phyloP scores from a whole-genome alignment of 2,329 filamentous ascomycete species.

The Lecanosticta acicola region DNA sequence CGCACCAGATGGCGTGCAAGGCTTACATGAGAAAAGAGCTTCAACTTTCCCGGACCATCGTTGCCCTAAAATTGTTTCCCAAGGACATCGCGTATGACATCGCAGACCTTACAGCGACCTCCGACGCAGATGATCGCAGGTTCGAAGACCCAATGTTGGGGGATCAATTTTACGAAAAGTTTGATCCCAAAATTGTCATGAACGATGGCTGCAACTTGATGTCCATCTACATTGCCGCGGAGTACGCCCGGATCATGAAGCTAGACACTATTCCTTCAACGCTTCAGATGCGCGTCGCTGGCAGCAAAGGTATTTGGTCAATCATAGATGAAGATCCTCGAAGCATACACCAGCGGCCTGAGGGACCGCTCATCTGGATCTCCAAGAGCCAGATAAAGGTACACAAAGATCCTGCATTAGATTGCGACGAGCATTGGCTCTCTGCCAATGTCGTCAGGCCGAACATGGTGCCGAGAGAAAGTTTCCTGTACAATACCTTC shows the following conservation, averaged over 20 bases:
- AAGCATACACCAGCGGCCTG: slow-evolving; percentile 2
- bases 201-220: slow-evolving; percentile 57
- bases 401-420: background rate
- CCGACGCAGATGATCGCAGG: slow-evolving; percentile 28
- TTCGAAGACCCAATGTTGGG: slow-evolving; percentile 33
- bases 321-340: background rate
- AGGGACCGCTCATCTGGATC: slow-evolving; percentile 46
- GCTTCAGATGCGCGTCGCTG: slow-evolving; percentile 65
- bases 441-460: slow-evolving; percentile 56
- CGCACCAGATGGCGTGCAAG: slow-evolving; percentile 37
- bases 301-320: slow-evolving; percentile 57
- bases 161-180: slow-evolving; percentile 5
- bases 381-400: slow-evolving; percentile 63
- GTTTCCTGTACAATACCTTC: slow-evolving; percentile 61
- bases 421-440: slow-evolving; percentile 31
- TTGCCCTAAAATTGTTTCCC: slow-evolving; percentile 36
- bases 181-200: slow-evolving; percentile 34
- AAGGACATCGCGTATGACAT: slow-evolving; percentile 32
- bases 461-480: slow-evolving; percentile 45
- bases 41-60: slow-evolving; percentile 37
- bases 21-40: slow-evolving; percentile 40
- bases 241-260: slow-evolving; percentile 48
- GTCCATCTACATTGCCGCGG: slow-evolving; percentile 54
- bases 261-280: slow-evolving; percentile 54
- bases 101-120: slow-evolving; percentile 28